Evolutionary conservation across 208 protist species (phyloP), one percentile per base, ranked within the genome.

Genomic region (Trypanosoma avium): DNA sequence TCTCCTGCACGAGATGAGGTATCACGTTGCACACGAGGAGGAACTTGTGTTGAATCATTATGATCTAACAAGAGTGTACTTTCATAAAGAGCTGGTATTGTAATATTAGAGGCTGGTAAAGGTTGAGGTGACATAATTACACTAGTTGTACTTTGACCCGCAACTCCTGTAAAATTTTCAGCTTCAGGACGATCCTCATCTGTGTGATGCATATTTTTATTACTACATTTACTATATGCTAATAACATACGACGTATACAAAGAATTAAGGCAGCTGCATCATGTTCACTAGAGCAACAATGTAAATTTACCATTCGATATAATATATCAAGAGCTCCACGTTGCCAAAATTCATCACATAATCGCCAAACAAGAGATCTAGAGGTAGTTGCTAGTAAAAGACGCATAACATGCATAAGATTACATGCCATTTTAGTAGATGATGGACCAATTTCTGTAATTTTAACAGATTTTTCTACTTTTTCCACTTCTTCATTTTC

Each of bases 241-340:
- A 80, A 52, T 27, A 89, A 61, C 33, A 81, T 54, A 46, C 75
- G 81, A 15, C 73, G 74, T 29, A 94, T 78, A 15, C 91, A 67
- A 47, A 86, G 75, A 43, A 91, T 59, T 21, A 90, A 68, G 7
- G 76, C 79, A 15, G 75, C 79, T 12, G 79, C 84, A 50, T 94
- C 88, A 12, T 73, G 74, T 60, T 82, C 79, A 26, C 70, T 75
- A 29, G 65, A 62, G 63, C 75, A 88, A 29, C 75, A 81, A 13
- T 70, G 64, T 15, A 62, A 78, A 61, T 50, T 55, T 15, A 74
- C 68, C 21, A 89, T 61, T 9, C 70, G 67, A 56, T 76, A 89
- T 30, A 94, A 65, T 13, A 88, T 29, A 26, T 66, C 60, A 24
- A 89, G 79, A 19, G 82, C 72, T 7, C 75, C 77, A 22, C 57